These are phyloP conservation scores for Ophiocordyceps sinensis DNA, from an alignment of 2,329 filamentous ascomycete species.

Conservation along the genomic window DNA sequence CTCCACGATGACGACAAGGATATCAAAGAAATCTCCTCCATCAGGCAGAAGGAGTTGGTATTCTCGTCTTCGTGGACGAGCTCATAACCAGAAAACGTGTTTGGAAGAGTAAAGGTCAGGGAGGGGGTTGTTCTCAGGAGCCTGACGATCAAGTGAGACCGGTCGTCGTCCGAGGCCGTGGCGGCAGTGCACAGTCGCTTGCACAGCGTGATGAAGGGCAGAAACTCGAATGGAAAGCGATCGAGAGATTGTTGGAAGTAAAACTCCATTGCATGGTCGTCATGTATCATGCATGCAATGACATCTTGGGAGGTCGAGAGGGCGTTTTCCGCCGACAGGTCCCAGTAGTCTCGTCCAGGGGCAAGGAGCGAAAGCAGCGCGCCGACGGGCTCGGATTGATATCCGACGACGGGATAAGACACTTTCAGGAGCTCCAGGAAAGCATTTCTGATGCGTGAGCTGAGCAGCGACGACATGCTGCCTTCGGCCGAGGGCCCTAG, in stretches of 20 bases:
- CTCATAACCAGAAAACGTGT: slow-evolving; percentile 58
- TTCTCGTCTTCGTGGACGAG: slow-evolving; percentile 78
- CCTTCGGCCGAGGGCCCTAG: slow-evolving; percentile 30
- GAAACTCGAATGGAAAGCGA: slow-evolving; percentile 75
- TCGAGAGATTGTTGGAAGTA: slow-evolving; percentile 55
- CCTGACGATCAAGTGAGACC: slow-evolving; percentile 39
- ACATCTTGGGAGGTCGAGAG: slow-evolving; percentile 19
- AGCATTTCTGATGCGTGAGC: slow-evolving; percentile 45
- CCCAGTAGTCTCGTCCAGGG: slow-evolving; percentile 39
- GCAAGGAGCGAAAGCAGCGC: slow-evolving; percentile 51
- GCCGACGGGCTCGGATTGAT: slow-evolving; percentile 56
- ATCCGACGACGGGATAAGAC: slow-evolving; percentile 52
- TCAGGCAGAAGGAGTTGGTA: slow-evolving; percentile 60
- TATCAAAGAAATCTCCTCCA: slow-evolving; percentile 50
- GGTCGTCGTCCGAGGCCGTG: slow-evolving; percentile 15
- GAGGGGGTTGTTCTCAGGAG: slow-evolving; percentile 55
- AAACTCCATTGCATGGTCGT: slow-evolving; percentile 34
- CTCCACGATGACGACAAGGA: slow-evolving; percentile 28
- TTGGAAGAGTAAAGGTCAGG: slow-evolving; percentile 65
- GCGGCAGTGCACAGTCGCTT: slow-evolving; percentile 39
- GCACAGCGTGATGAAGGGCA: slow-evolving; percentile 62
- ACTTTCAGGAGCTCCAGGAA: slow-evolving; percentile 59
- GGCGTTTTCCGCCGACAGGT: slow-evolving; percentile 23
- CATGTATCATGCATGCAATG: slow-evolving; percentile 18
- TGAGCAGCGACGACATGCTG: slow-evolving; percentile 39